A percentile compares a stretch with the other conserved stretches of the same genome.
Evolutionary conservation across 768 basidiomycete genomes (phyloP).

Genomic region (Phanerochaete sordida): DNA sequence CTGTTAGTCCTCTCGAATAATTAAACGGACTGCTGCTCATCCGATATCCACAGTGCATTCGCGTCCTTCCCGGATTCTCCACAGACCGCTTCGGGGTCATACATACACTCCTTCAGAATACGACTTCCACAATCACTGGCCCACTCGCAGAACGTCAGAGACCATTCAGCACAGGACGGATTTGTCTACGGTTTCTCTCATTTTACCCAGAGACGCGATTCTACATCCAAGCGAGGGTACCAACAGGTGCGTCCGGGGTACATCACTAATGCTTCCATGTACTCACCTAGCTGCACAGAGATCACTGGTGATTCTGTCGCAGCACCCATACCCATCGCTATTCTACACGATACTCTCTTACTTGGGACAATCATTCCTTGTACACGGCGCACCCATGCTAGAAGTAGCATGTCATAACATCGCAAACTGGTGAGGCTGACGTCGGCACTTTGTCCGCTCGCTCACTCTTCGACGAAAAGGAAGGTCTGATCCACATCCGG

Average conservation of each 20-base stretch:
- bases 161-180: conserved; percentile 47
- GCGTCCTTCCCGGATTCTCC: conserved; percentile 89
- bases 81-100: conserved; percentile 80
- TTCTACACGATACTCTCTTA: conserved; percentile 65
- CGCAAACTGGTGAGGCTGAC: conserved; percentile 65
- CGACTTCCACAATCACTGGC: conserved; percentile 36
- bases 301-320: conserved; percentile 78
- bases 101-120: conserved; percentile 85
- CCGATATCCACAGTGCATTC: conserved; percentile 61
- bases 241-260: conserved; percentile 51
- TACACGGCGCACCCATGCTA: conserved; percentile 74
- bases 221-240: conserved; percentile 71
- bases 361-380: conserved; percentile 72
- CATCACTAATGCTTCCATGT: not conserved
- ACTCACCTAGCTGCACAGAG: conserved; percentile 36
- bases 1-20: conserved; percentile 50
- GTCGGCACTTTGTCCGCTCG: not conserved
- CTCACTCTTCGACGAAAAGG: conserved; percentile 34
- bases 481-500: conserved; percentile 77
- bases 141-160: conserved; percentile 21
- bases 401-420: conserved; percentile 87
- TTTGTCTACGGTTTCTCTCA: conserved; percentile 77
- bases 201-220: conserved; percentile 69
- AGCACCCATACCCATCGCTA: conserved; percentile 77
- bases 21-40: not conserved